A percentile compares a stretch with the other conserved stretches of the same genome.
These are phyloP conservation scores for Mucor mucedo DNA, from an alignment of 371 early-diverging fungal species.

Conservation along the genomic window DNA sequence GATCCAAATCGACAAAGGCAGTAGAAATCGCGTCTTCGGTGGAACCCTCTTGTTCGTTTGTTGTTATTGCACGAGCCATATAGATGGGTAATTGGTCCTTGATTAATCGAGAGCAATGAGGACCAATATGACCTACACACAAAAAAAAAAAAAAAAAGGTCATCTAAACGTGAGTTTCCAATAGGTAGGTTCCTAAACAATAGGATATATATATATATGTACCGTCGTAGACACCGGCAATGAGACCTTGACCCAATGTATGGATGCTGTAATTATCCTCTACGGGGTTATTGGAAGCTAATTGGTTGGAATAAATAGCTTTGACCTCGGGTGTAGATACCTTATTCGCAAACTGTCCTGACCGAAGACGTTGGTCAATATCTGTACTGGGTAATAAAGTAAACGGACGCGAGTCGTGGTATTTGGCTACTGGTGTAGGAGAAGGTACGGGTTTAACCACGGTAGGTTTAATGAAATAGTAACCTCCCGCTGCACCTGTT, in stretches of 20 bases:
- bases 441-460: neutral
- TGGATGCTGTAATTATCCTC: slow-evolving; percentile 54
- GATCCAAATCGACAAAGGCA: slow-evolving; percentile 62
- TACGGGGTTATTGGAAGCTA: slow-evolving; percentile 51
- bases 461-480: slow-evolving; percentile 22
- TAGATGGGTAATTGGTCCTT: slow-evolving; percentile 49
- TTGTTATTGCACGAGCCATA: slow-evolving; percentile 43
- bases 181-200: neutral
- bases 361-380: slow-evolving; percentile 37
- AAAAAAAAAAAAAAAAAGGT: too few relatives aligned
- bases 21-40: slow-evolving; percentile 47
- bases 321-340: slow-evolving; percentile 27
- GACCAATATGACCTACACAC: slow-evolving; percentile 57
- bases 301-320: slow-evolving; percentile 43
- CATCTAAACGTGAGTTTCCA: neutral
- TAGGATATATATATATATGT: neutral
- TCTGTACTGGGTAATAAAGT: slow-evolving; percentile 32
- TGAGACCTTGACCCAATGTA: slow-evolving; percentile 31
- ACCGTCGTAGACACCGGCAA: slow-evolving; percentile 61
- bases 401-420: slow-evolving; percentile 42
- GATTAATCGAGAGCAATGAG: slow-evolving; percentile 45
- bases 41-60: too few relatives aligned
- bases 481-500: slow-evolving; percentile 35
- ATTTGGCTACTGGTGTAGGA: slow-evolving; percentile 3
- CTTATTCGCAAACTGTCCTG: slow-evolving; percentile 37